phyloP scores from a whole-genome alignment of 2,329 filamentous ascomycete genomes.

The Xylariaceae sp. region DNA sequence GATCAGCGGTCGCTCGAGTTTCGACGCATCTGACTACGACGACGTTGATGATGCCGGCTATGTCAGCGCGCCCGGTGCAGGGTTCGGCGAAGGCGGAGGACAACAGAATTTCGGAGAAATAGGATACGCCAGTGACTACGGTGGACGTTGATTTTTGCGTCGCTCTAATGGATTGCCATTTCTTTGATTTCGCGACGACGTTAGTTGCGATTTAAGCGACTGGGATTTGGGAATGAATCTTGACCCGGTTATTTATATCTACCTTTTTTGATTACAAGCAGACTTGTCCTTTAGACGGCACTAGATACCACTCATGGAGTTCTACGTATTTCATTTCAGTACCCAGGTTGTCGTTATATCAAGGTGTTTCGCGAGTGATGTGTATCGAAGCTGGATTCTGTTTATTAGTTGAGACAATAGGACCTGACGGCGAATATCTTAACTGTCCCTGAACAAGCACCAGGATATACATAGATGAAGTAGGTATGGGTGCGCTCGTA shows the following conservation, averaged over 20 bases:
- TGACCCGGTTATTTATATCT: not conserved
- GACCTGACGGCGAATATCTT: no score
- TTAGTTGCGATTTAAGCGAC: slow-evolving; percentile 6
- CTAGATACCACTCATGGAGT: slow-evolving; percentile 33
- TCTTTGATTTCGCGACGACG: slow-evolving; percentile 4
- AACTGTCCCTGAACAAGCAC: no score
- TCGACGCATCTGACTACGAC: slow-evolving; percentile 74
- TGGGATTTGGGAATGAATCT: slow-evolving; percentile 5
- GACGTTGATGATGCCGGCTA: slow-evolving; percentile 68
- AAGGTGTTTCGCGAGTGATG: not conserved
- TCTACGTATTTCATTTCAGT: slow-evolving; percentile 7
- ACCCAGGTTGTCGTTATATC: not conserved
- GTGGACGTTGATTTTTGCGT: slow-evolving; percentile 34
- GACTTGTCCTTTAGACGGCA: slow-evolving; percentile 24
- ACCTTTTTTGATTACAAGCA: slow-evolving; percentile 7
- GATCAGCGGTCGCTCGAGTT: slow-evolving; percentile 72
- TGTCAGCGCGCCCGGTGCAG: slow-evolving; percentile 57
- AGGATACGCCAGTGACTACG: slow-evolving; percentile 50
- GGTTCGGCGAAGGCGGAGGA: slow-evolving; percentile 53
- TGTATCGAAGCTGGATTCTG: not conserved
- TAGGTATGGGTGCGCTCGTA: no score
- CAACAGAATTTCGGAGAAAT: slow-evolving; percentile 51
- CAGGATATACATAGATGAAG: no score
- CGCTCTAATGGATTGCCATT: not conserved
- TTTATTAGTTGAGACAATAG: no score